Base-by-base conservation (phyloP, 2,329 filamentous ascomycete species). In the Arthrobotrys iridis region DNA sequence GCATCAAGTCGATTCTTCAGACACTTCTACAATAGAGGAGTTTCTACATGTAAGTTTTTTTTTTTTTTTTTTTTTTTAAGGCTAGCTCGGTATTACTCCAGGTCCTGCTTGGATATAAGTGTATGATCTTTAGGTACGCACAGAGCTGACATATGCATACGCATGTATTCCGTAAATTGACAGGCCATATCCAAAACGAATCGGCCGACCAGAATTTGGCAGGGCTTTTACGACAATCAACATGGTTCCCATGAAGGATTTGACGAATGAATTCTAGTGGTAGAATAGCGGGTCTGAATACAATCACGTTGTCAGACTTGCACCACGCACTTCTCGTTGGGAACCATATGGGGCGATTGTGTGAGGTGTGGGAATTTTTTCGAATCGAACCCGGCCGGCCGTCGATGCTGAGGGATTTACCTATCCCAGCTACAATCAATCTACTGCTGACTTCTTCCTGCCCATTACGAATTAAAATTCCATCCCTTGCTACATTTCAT, bases 351-450 rank as follows among this genome's bases (percentile, higher is more conserved):
- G n/a, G 33, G 13, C 45, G 30, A 3, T 20, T 11, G 33, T 35
- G 3, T n/a, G 28, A 52, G 26, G 26, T 18, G 26, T 18, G 8
- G 28, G 37, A 55, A 18, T 55, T 7, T 6, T 55, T 28, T 10
- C 13, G 24, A 35, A 35, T 15, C 18, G 11, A 55, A 30, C 24
- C 50, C 30, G 30, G 50, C 50, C 50, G 50, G 50, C 50, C 30
- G 20, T 37, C 30, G 11, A 13, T 7, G 1, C 20, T 65, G 60
- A 65, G 60, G 60, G 60, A 65, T 65, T 65, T 65, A 55, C 24
- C 20, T 7, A 65, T 55, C 45, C 60, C 22, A 64, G 60, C 20
- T 26, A 28, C 28, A 18, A 18, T 30, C 11, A 28, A n/a, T n/a
- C n/a, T n/a, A 52, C 43, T 37, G 13, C 20, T 30, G 15, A 43